Base-by-base conservation (phyloP, 164 flowering plant genomes). In the Magnolia sinica region DNA sequence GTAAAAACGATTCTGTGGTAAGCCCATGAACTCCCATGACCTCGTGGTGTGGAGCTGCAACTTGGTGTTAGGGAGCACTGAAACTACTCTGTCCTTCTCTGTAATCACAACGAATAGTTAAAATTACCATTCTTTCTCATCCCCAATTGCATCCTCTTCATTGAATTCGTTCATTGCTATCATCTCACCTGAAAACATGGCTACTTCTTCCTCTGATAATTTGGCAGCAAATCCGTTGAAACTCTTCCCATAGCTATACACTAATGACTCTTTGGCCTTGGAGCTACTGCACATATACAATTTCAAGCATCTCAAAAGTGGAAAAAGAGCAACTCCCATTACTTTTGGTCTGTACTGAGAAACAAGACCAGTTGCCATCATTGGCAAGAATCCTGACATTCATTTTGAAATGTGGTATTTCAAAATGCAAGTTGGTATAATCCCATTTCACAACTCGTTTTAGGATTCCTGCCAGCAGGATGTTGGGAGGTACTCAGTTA, bases 11-110 rank as follows among this genome's bases (percentile, higher is more conserved):
- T 11, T 27, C 7, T 22, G 69, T 5, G 70, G 18, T 18, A 84
- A 70, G 13, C 87, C 91, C 75, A 79, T 58, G 78, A 87, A 89
- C 31, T 86, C 87, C 89, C 89, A 86, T 64, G 91, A 87, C 71
- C 89, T 83, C 70, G 91, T 85, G 2, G 88, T 87, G 65, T 87
- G 89, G 76, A 84, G 84, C 64, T 82, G 20, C 16, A 82, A 50
- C n/a, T 66, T 77, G 10, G 23, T 80, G 74, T 83, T 86, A 8
- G 86, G 88, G 68, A 83, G 27, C 37, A 87, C 87, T 29, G 86
- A 84, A 23, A 88, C 79, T 50, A 88, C 89, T 7, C 80, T 86
- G 18, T 83, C 87, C 86, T 79, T 87, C 68, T 78, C 87, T 87
- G 83, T 79, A 79, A 23, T 4, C 49, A 22, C 50, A 29, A 68